Conservation (phyloP, 2,329 filamentous ascomycete genomes). For the Diaporthe citrichinensis region DNA sequence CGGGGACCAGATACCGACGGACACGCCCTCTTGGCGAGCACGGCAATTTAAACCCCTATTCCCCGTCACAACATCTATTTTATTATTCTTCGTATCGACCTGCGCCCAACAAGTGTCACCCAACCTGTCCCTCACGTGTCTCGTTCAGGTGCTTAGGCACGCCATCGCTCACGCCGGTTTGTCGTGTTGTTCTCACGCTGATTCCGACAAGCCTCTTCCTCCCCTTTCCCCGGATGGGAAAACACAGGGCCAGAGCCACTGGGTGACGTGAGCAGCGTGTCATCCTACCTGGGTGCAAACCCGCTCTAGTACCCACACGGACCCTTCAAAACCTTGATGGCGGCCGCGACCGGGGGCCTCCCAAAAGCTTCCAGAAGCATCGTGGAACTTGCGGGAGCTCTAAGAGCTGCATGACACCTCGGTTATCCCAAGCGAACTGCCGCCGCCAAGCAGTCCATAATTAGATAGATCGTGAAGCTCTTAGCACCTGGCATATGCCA, state of each 20-base stretch:
- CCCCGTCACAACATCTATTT: slow-evolving; percentile 13
- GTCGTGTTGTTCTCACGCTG: neutral
- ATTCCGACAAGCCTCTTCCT: neutral
- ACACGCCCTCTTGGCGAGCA: slow-evolving; percentile 18
- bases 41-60: slow-evolving; percentile 27
- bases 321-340: slow-evolving; percentile 1
- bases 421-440: neutral
- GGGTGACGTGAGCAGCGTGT: slow-evolving; percentile 27
- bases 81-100: slow-evolving; percentile 28
- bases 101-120: slow-evolving; percentile 3
- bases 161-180: neutral
- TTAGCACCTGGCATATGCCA: neutral
- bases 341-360: neutral
- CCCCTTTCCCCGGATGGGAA: neutral
- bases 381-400: neutral
- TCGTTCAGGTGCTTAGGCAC: neutral
- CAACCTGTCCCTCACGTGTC: neutral
- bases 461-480: neutral
- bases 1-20: slow-evolving; percentile 1
- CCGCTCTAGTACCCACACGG: slow-evolving; percentile 17
- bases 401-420: slow-evolving; percentile 19
- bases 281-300: neutral
- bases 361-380: slow-evolving; percentile 21
- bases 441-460: neutral
- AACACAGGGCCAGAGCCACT: neutral